phyloP scores from a whole-genome alignment of 352 stramenopile species.

The Globisporangium apiculatum region DNA sequence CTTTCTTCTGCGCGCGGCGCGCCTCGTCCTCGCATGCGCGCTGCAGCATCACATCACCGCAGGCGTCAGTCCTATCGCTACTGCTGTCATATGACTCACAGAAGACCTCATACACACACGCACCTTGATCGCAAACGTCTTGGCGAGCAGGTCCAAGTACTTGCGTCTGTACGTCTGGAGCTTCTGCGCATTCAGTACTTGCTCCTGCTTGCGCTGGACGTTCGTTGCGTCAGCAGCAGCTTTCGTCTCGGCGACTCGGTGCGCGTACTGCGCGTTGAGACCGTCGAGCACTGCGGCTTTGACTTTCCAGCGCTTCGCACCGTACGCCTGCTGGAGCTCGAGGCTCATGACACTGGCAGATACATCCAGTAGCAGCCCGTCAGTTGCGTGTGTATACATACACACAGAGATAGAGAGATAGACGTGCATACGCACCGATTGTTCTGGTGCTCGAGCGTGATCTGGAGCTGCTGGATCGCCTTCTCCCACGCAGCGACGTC shows the following conservation, averaged over 20 bases:
- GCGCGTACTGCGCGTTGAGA: constrained; percentile 49
- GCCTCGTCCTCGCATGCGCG: constrained; percentile 23
- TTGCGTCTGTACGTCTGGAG: constrained; percentile 46
- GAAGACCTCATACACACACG: background rate
- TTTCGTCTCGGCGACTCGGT: constrained; percentile 30
- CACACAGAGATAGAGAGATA: constrained; percentile 1
- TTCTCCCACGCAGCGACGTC: constrained; percentile 47
- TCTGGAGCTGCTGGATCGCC: constrained; percentile 38
- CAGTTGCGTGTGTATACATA: constrained; percentile 4
- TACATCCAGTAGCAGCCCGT: background rate
- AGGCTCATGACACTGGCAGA: constrained; percentile 48
- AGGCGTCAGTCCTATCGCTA: too few species aligned
- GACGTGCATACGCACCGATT: constrained; percentile 28
- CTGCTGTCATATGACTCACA: too few species aligned
- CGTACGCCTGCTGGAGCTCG: constrained; percentile 71
- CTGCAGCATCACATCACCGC: constrained; percentile 6
- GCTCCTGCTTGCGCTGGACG: constrained; percentile 55
- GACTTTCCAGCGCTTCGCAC: constrained; percentile 58
- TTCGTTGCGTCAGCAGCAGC: constrained; percentile 45
- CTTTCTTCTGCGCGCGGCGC: constrained; percentile 11
- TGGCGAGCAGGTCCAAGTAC: constrained; percentile 53
- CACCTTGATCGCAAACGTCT: constrained; percentile 60
- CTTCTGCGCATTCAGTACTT: constrained; percentile 56
- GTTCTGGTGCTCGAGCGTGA: constrained; percentile 52
- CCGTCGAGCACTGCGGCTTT: constrained; percentile 55